A percentile compares a stretch with the other conserved stretches of the same genome.
Evolutionary conservation across 768 basidiomycete genomes (phyloP).

Genomic region (Omphalotus guepiniiformis): DNA sequence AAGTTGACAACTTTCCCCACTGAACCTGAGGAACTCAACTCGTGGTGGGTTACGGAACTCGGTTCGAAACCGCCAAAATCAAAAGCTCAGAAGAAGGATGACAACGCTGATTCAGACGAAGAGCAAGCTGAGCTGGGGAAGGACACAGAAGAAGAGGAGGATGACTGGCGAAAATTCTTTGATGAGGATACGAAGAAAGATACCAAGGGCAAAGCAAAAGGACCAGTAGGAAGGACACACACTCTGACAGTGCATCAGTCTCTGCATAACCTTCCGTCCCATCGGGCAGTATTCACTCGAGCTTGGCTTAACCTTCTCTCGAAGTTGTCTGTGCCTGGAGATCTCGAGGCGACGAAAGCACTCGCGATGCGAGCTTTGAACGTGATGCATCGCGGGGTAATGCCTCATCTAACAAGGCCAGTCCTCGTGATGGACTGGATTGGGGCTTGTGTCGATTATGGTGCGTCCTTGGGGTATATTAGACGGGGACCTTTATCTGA

Average conservation of each 20-base stretch:
- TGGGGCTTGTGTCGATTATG: slow-evolving; percentile 75
- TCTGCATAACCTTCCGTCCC: slow-evolving; percentile 70
- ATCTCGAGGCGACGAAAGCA: slow-evolving; percentile 30
- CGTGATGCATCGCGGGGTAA: slow-evolving; percentile 76
- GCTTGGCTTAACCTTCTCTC: slow-evolving; percentile 77
- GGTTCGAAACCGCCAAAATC: slow-evolving; percentile 50
- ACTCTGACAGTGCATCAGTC: slow-evolving; percentile 72
- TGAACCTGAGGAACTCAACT: slow-evolving; percentile 58
- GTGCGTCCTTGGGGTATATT: slow-evolving; percentile 34
- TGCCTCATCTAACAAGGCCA: slow-evolving; percentile 79
- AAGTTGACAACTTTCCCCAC: slow-evolving; percentile 72
- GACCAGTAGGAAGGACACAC: slow-evolving; percentile 46
- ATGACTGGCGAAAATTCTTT: slow-evolving; percentile 84
- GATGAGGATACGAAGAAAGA: slow-evolving; percentile 51
- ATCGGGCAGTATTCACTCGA: slow-evolving; percentile 75
- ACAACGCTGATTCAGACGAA: slow-evolving; percentile 31
- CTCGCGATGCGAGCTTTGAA: slow-evolving; percentile 59
- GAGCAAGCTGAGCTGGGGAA: slow-evolving; percentile 28
- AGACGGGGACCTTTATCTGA: neutral
- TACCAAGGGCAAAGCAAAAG: slow-evolving; percentile 29
- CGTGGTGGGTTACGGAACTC: slow-evolving; percentile 78
- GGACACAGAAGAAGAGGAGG: slow-evolving; percentile 36
- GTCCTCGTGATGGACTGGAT: slow-evolving; percentile 92
- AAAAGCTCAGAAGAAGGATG: slow-evolving; percentile 34
- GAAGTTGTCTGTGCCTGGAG: slow-evolving; percentile 39